Base-by-base conservation (phyloP, 2,329 filamentous ascomycete genomes). In the Diaporthe velutina region DNA sequence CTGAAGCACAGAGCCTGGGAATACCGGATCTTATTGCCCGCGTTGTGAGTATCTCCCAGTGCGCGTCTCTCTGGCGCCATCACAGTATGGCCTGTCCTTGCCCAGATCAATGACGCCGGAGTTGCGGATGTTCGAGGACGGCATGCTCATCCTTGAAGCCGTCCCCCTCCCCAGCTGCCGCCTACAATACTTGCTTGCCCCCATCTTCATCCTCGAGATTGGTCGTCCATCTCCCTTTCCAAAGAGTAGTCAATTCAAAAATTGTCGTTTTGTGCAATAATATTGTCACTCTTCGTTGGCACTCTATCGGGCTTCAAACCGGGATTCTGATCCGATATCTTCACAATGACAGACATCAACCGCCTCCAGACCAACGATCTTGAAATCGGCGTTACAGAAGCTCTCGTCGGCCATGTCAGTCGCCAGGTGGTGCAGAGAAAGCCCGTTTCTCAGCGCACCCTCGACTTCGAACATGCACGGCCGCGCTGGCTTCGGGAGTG, bases 401-500 rank as follows among this genome's bases (percentile, higher is more conserved):
- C 86, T 5, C 80, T 90, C 17, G 84, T 89, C 78, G 82, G 84
- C 61, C 88, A 90, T 78, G 82, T 86, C 61, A 82, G 84, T 10
- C 83, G 88, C 28, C 83, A 89, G 79, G 87, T 90, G 25, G 85
- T 90, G 13, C 79, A 85, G 30, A 77, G 85, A 5, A 87, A 86
- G 76, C 85, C 88, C 13, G 85, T 91, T 12, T 87, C 88, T 4
- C 86, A 90, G 78, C 83, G 87, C 22, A 89, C 86, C 76, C 86
- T 91, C 68, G 83, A 88, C 78, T 90, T 90, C 75, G 89, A 91
- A 80, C 85, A 87, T 76, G 74, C 81, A 4, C 83, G 89, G 66
- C 89, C 89, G 15, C 83, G 87, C 74, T 88, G 87, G 84, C 80
- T 91, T 50, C 83, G 89, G 70, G 88, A 91, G 78, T 88, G 88